Percentiles rank a stretch among this genome's conserved stretches.
These are phyloP conservation scores for Plasmodium knowlesi DNA, from an alignment of 169 alveolate species.

Conservation along the genomic window DNA sequence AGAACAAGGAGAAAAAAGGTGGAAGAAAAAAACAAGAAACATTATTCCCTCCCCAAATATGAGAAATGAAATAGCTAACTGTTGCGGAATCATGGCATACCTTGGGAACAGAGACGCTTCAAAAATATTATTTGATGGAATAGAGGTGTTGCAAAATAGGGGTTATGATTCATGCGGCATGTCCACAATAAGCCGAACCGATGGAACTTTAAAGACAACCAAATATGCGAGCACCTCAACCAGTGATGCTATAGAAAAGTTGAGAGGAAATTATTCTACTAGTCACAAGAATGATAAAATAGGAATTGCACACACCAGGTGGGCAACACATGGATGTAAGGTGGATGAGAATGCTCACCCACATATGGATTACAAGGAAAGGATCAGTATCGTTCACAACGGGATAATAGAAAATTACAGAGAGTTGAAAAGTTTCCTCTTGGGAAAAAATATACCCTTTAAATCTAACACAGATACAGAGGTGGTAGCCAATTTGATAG, in stretches of 20 bases:
- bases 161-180: slow-evolving; percentile 98
- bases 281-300: slow-evolving; percentile 87
- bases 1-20: background rate
- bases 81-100: slow-evolving; percentile 94
- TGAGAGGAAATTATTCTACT: slow-evolving; percentile 80
- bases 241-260: slow-evolving; percentile 85
- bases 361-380: slow-evolving; percentile 92
- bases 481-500: slow-evolving; percentile 95
- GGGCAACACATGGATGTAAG: slow-evolving; percentile 99
- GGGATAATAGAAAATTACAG: slow-evolving; percentile 94
- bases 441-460: slow-evolving; percentile 75
- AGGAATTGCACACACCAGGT: slow-evolving; percentile 99
- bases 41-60: background rate
- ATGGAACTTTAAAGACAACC: slow-evolving; percentile 86
- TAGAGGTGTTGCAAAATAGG: slow-evolving; percentile 90
- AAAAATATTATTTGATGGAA: slow-evolving; percentile 88
- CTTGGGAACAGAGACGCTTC: slow-evolving; percentile 89
- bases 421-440: slow-evolving; percentile 84
- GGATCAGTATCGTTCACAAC: slow-evolving; percentile 95
- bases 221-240: slow-evolving; percentile 86
- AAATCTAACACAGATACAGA: slow-evolving; percentile 95
- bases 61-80: slow-evolving; percentile 33
- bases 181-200: slow-evolving; percentile 84
- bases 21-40: slow-evolving; percentile 12
- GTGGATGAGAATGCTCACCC: slow-evolving; percentile 98